Evolutionary conservation across 1,284 basidiomycete genomes (phyloP).

Genomic region (Malassezia brasiliensis): DNA sequence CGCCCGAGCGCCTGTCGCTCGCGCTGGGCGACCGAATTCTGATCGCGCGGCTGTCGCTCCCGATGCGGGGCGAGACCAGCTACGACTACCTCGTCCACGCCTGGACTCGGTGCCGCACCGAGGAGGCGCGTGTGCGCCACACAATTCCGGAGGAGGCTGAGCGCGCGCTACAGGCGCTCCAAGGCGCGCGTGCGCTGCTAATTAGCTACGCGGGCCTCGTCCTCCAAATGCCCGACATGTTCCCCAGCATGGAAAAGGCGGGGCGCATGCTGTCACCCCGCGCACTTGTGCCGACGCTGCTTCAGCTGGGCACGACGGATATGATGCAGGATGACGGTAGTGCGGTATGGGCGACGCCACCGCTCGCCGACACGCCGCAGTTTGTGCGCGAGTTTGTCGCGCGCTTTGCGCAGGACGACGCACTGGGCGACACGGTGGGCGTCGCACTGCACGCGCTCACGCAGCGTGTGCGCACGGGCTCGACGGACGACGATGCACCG

Average conservation of each 20-base stretch:
- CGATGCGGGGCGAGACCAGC: constrained; percentile 61
- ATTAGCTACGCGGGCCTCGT: constrained; percentile 83
- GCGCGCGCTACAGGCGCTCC: constrained; percentile 1
- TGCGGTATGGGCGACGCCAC: constrained; percentile 37
- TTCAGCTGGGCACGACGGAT: constrained; percentile 44
- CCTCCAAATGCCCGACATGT: constrained; percentile 81
- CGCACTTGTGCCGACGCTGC: constrained; percentile 54
- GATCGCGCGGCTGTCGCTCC: constrained; percentile 74
- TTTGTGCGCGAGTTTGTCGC: constrained; percentile 52
- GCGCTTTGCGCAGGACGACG: constrained; percentile 47
- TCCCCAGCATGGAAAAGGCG: constrained; percentile 54
- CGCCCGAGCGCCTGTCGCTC: constrained; percentile 14
- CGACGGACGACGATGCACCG: no score
- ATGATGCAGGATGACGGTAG: constrained; percentile 20
- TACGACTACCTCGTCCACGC: constrained; percentile 84
- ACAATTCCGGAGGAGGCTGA: not conserved
- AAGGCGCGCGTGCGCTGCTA: constrained; percentile 53
- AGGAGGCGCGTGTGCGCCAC: constrained; percentile 22
- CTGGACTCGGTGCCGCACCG: constrained; percentile 59
- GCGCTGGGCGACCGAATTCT: constrained; percentile 65
- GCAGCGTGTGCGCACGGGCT: constrained; percentile 30
- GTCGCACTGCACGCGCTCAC: constrained; percentile 44
- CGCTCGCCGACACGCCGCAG: constrained; percentile 48
- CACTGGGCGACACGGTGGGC: constrained; percentile 50
- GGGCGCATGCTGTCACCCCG: constrained; percentile 51